phyloP scores from a whole-genome alignment of 1,284 basidiomycete species.

The Sanguinoderma infundibulare region DNA sequence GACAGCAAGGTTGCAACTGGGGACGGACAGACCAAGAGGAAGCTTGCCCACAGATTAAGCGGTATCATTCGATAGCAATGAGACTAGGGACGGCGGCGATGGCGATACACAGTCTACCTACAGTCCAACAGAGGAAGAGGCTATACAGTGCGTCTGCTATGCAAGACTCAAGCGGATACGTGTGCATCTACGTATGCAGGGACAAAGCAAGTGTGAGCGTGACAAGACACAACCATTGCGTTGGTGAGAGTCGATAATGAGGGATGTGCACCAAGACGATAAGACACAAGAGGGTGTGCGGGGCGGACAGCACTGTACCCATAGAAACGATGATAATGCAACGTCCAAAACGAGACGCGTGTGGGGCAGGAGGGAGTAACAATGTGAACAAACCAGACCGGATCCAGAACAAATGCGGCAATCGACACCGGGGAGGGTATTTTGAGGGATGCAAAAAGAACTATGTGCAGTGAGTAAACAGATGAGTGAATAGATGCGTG shows the following conservation, averaged over 20 bases:
- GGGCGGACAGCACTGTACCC: not conserved
- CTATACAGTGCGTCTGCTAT: constrained; percentile 25
- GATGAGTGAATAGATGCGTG: constrained; percentile 10
- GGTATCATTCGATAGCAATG: constrained; percentile 23
- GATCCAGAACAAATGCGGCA: not conserved
- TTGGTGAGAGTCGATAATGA: not conserved
- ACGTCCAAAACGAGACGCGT: not conserved
- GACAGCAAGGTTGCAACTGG: not conserved
- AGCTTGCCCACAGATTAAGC: constrained; percentile 8
- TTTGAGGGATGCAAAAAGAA: not conserved
- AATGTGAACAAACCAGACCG: not conserved
- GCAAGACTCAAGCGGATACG: constrained; percentile 2
- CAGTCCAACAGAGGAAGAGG: constrained; percentile 11
- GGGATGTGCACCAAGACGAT: not conserved
- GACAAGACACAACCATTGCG: constrained; percentile 18
- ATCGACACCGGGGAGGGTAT: constrained; percentile 3
- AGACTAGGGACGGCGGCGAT: constrained; percentile 13
- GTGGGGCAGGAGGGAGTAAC: not conserved
- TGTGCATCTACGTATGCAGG: constrained; percentile 11
- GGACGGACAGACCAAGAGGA: no score
- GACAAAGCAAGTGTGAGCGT: constrained; percentile 16
- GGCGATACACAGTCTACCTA: constrained; percentile 22
- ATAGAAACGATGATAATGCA: not conserved
- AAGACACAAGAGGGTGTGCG: not conserved
- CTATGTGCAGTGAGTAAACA: not conserved